Conservation (phyloP, 805 yeast genomes). For the Wickerhamomyces subpelliculosus region DNA sequence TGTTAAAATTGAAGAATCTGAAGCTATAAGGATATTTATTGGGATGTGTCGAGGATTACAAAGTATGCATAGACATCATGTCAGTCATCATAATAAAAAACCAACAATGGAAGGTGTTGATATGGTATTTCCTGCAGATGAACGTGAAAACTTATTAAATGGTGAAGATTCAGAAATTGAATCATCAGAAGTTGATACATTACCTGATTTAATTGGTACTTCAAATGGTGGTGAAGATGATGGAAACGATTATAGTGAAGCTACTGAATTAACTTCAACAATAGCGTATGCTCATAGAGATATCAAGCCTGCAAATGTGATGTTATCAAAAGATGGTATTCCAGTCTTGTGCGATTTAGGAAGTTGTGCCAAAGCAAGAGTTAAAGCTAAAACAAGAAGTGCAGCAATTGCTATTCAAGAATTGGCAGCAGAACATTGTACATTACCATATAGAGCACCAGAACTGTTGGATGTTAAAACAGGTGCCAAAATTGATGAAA, state of each 20-base stretch:
- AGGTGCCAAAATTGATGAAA: conserved; percentile 58
- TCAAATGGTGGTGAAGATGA: conserved; percentile 25
- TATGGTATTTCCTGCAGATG: conserved; percentile 6
- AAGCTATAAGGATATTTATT: conserved; percentile 52
- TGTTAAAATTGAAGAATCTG: conserved; percentile 48
- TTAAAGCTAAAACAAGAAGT: conserved; percentile 47
- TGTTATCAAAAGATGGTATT: conserved; percentile 65
- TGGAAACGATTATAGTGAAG: conserved; percentile 25
- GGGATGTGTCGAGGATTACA: conserved; percentile 73
- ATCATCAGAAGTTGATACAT: conserved; percentile 14
- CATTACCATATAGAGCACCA: conserved; percentile 85
- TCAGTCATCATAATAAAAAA: conserved; percentile 1
- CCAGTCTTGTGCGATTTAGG: conserved; percentile 86
- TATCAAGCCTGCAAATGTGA: conserved; percentile 82
- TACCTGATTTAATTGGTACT: conserved; percentile 22
- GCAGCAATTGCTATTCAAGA: conserved; percentile 77
- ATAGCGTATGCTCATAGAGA: conserved; percentile 81
- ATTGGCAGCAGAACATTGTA: conserved; percentile 76
- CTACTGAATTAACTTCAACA: conserved; percentile 48
- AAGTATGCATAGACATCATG: conserved; percentile 51
- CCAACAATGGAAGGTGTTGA: background rate
- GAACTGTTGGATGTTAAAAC: conserved; percentile 76
- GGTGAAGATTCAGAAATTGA: conserved; percentile 14
- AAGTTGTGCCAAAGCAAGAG: conserved; percentile 60
- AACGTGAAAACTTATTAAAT: conserved; percentile 9